A percentile compares a stretch with the other conserved stretches of the same genome.
phyloP scores from a whole-genome alignment of 345 rosid species.

The Combretum micranthum region DNA sequence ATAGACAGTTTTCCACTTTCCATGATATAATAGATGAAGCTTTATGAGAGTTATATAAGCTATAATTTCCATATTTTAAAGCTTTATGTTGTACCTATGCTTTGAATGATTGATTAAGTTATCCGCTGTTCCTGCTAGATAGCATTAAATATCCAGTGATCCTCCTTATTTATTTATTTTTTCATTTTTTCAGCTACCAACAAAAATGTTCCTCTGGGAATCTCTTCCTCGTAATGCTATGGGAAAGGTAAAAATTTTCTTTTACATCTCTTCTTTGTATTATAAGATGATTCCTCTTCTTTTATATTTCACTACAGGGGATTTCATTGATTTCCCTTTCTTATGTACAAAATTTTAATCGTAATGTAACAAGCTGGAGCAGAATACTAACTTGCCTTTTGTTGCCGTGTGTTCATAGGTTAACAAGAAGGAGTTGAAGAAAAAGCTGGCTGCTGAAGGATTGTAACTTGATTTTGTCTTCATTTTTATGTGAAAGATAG shows the following conservation, averaged over 20 bases:
- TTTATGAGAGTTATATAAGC: neutral
- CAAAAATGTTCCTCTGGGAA: constrained; percentile 70
- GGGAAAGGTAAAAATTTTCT: constrained; percentile 68
- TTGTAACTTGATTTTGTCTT: constrained; percentile 10
- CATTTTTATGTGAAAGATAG: no score
- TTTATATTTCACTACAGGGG: neutral
- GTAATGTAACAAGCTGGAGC: no score
- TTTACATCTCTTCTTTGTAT: neutral
- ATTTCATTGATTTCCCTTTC: neutral
- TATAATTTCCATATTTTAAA: neutral
- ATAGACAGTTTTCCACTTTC: no score
- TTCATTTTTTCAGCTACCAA: constrained; percentile 57
- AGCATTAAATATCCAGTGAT: neutral
- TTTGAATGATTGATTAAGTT: no score
- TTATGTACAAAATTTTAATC: no score
- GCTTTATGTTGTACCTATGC: neutral
- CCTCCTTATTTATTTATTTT: neutral
- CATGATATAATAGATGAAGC: neutral
- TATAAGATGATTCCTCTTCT: neutral
- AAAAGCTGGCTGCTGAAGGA: constrained; percentile 32
- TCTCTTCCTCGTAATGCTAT: constrained; percentile 91
- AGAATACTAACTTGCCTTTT: neutral
- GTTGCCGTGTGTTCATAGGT: constrained; percentile 39
- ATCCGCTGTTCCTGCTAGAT: neutral
- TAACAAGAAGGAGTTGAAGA: constrained; percentile 88